Evolutionary conservation across 2,329 filamentous ascomycete genomes (phyloP).

Genomic region (Fusarium mundagurra): DNA sequence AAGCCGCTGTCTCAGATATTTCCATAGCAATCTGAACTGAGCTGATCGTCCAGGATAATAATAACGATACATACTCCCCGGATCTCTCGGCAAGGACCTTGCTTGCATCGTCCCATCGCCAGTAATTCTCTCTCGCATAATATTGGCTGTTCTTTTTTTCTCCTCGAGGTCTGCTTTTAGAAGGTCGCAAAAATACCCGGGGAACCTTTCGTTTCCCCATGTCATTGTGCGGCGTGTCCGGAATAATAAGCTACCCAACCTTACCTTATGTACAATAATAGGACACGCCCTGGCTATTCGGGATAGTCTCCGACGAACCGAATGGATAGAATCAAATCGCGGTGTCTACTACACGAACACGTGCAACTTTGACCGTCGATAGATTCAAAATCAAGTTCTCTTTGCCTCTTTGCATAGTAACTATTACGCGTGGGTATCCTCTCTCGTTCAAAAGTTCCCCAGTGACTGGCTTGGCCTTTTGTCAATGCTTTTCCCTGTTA

Average conservation of each 20-base stretch:
- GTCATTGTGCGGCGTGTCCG: constrained; percentile 7
- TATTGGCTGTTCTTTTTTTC: neutral
- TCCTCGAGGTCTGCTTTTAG: constrained; percentile 31
- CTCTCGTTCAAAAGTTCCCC: constrained; percentile 37
- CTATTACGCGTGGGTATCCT: constrained; percentile 37
- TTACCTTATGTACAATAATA: neutral
- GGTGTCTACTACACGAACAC: neutral
- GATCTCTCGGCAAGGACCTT: constrained; percentile 31
- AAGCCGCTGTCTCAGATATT: constrained; percentile 18
- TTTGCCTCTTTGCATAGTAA: constrained; percentile 12
- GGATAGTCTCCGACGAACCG: constrained; percentile 23
- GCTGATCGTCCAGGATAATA: constrained; percentile 10
- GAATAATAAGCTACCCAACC: neutral
- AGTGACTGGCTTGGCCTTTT: constrained; percentile 3
- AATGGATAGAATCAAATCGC: neutral
- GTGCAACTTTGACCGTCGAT: constrained; percentile 10
- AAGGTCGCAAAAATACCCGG: constrained; percentile 35
- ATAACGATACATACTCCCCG: constrained; percentile 10
- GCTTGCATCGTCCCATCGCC: constrained; percentile 1
- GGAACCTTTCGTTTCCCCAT: constrained; percentile 14
- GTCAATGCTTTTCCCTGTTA: constrained; percentile 17
- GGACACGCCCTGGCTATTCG: constrained; percentile 22
- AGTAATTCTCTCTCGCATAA: constrained; percentile 18
- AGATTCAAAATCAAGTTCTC: constrained; percentile 13
- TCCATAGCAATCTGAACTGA: neutral